A percentile compares a stretch with the other conserved stretches of the same genome.
These are phyloP conservation scores for Aquanectria penicillioides DNA, from an alignment of 2,329 filamentous ascomycete genomes.

Conservation along the genomic window DNA sequence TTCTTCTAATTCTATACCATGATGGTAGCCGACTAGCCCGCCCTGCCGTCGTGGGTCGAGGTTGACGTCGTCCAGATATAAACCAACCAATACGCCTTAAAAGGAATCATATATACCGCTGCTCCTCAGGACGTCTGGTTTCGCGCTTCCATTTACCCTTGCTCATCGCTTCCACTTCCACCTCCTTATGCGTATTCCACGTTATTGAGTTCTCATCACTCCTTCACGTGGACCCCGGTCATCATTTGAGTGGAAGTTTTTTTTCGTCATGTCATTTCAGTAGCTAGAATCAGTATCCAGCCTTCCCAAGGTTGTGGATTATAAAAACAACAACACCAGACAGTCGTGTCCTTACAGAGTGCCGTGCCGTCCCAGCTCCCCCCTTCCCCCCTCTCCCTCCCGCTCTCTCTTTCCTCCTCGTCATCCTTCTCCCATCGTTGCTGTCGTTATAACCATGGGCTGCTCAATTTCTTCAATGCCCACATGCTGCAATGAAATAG, in stretches of 20 bases:
- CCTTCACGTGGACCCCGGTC: background rate
- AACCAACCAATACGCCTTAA: too few relatives aligned
- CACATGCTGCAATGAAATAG: background rate
- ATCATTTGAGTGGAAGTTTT: background rate
- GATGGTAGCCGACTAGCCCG: too few relatives aligned
- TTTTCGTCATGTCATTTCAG: slow-evolving; percentile 10
- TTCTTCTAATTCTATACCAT: too few relatives aligned
- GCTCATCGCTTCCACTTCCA: too few relatives aligned
- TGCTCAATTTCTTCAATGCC: background rate
- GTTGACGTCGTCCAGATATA: background rate
- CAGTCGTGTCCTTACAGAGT: background rate
- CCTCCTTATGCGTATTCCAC: background rate
- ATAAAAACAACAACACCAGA: slow-evolving; percentile 10
- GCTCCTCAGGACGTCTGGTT: too few relatives aligned
- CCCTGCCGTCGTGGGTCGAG: background rate
- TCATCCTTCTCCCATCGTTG: too few relatives aligned
- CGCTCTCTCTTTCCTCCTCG: too few relatives aligned
- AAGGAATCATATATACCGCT: too few relatives aligned
- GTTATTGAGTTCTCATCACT: background rate
- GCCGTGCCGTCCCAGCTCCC: background rate
- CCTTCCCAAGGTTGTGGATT: background rate
- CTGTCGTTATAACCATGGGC: background rate
- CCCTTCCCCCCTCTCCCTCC: background rate
- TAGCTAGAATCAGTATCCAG: slow-evolving; percentile 16
- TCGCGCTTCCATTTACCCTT: too few relatives aligned